A percentile compares a stretch with the other conserved stretches of the same genome.
phyloP scores from a whole-genome alignment of 1,284 basidiomycete species.

The Trichosporon sp. region DNA sequence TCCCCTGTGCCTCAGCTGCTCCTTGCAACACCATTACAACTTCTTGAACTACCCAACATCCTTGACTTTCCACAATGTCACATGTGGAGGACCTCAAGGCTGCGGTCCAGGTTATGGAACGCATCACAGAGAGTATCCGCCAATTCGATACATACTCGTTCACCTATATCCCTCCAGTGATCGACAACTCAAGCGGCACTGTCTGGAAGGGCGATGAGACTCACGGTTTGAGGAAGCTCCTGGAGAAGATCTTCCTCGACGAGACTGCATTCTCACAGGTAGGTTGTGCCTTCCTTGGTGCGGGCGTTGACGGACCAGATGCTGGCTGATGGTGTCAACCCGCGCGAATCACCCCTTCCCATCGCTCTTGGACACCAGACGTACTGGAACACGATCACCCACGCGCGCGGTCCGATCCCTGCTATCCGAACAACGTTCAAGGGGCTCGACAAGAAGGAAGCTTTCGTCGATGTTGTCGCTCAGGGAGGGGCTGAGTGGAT shows the following conservation, averaged over 20 bases:
- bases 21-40: neutral
- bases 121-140: neutral
- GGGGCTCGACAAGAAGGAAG: constrained; percentile 45
- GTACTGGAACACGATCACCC: constrained; percentile 71
- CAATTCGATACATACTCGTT: constrained; percentile 1
- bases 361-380: constrained; percentile 49
- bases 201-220: constrained; percentile 40
- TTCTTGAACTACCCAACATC: neutral
- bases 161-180: constrained; percentile 24
- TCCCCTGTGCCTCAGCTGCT: constrained; percentile 9
- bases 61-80: neutral
- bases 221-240: constrained; percentile 37
- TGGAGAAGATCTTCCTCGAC: constrained; percentile 29
- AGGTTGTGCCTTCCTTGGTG: neutral
- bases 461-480: constrained; percentile 72
- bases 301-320: neutral
- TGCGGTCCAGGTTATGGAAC: neutral
- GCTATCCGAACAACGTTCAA: constrained; percentile 56
- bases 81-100: constrained; percentile 8
- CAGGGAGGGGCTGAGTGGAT: constrained; percentile 73
- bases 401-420: constrained; percentile 64
- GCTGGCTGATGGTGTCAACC: constrained; percentile 9
- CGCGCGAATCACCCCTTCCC: constrained; percentile 44
- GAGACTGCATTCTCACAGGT: neutral
- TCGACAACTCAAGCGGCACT: constrained; percentile 23